Percentiles rank a stretch among this genome's conserved stretches.
phyloP scores from a whole-genome alignment of 1,139 yeast genomes.

The Kodamaea anthophila region DNA sequence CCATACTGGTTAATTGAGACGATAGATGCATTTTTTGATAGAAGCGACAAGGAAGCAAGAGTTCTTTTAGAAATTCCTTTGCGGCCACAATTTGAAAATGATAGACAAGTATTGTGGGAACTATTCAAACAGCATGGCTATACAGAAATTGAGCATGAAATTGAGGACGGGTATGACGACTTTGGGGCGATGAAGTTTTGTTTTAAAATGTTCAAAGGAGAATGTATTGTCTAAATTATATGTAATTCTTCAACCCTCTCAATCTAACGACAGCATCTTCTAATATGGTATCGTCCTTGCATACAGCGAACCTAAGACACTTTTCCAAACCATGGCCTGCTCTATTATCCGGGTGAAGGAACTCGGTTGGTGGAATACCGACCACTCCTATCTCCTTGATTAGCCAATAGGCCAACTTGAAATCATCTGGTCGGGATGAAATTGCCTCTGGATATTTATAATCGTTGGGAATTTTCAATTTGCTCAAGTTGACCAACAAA shows the following conservation, averaged over 20 bases:
- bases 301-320: slow-evolving; percentile 87
- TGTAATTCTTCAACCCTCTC: slow-evolving; percentile 58
- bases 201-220: slow-evolving; percentile 36
- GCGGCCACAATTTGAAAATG: slow-evolving; percentile 58
- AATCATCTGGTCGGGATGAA: slow-evolving; percentile 63
- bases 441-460: slow-evolving; percentile 70
- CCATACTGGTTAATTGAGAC: slow-evolving; percentile 67
- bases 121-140: slow-evolving; percentile 35
- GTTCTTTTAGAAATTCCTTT: slow-evolving; percentile 73
- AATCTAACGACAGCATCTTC: slow-evolving; percentile 78
- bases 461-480: slow-evolving; percentile 69
- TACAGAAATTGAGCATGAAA: slow-evolving; percentile 18
- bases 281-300: slow-evolving; percentile 80
- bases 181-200: slow-evolving; percentile 69
- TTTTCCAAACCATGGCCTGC: slow-evolving; percentile 74
- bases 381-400: slow-evolving; percentile 91
- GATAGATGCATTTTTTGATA: slow-evolving; percentile 41
- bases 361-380: slow-evolving; percentile 94
- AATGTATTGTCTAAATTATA: slow-evolving; percentile 4
- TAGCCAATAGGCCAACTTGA: slow-evolving; percentile 86
- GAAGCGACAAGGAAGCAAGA: slow-evolving; percentile 24
- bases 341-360: slow-evolving; percentile 54
- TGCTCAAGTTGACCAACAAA: slow-evolving; percentile 78
- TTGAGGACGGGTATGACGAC: slow-evolving; percentile 72
- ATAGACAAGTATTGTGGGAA: slow-evolving; percentile 55